These are phyloP conservation scores for Alectoria sarmentosa DNA, from an alignment of 495 filamentous ascomycete genomes.

Conservation along the genomic window DNA sequence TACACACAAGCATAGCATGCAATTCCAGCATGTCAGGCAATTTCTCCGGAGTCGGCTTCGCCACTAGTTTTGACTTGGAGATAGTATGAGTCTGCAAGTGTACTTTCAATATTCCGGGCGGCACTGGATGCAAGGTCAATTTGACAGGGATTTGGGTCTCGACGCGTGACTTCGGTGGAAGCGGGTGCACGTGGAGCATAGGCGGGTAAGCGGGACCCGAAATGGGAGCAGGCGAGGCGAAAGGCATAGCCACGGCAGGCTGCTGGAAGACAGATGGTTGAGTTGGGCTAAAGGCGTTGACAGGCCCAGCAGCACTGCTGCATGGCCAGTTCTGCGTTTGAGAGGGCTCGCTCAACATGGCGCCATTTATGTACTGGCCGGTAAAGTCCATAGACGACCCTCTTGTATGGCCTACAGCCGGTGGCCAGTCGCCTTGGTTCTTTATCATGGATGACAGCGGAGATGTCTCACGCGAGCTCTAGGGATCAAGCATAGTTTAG, in stretches of 20 bases:
- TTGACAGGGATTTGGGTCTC: conserved; percentile 89
- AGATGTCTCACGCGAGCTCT: conserved; percentile 11
- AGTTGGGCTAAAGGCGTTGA: background rate
- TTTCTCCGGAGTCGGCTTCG: conserved; percentile 53
- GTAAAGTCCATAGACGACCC: conserved; percentile 14
- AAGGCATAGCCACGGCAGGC: conserved; percentile 3
- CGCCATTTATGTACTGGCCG: conserved; percentile 15
- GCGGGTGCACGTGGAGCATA: conserved; percentile 52
- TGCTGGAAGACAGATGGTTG: conserved; percentile 13
- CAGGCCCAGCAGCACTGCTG: background rate
- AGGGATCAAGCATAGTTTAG: background rate
- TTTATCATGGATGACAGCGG: conserved; percentile 1
- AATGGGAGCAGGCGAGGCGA: conserved; percentile 9
- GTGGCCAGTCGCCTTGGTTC: conserved; percentile 6
- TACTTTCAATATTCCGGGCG: conserved; percentile 64
- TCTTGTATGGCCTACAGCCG: conserved; percentile 1
- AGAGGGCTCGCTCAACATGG: conserved; percentile 21
- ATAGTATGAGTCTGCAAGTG: conserved; percentile 85
- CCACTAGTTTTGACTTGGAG: conserved; percentile 80
- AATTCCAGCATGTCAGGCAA: conserved; percentile 72
- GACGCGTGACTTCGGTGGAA: conserved; percentile 76
- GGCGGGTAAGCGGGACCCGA: conserved; percentile 20
- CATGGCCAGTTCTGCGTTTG: conserved; percentile 23
- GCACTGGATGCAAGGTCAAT: conserved; percentile 65
- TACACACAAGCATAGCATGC: conserved; percentile 74